Conservation (phyloP, 2,329 filamentous ascomycete species). For the Colletotrichum destructivum region DNA sequence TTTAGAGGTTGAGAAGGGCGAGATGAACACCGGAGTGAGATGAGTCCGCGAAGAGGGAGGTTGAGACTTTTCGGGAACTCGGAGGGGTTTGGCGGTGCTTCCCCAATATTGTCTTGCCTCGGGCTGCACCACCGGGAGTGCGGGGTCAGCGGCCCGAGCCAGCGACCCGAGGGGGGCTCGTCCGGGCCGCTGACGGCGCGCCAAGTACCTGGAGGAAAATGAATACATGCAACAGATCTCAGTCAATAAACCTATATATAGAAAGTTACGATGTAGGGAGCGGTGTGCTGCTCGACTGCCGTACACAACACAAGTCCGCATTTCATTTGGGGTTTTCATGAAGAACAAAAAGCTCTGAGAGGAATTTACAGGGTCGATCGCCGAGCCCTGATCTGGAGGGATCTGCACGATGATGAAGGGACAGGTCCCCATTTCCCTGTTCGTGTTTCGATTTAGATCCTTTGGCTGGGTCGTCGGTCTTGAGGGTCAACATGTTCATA, state of each 20-base stretch:
- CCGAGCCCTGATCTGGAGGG: too few species aligned
- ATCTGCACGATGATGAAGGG: too few species aligned
- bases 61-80: constrained; percentile 5
- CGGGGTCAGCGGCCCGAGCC: constrained; percentile 36
- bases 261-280: background rate
- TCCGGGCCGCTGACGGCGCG: constrained; percentile 1
- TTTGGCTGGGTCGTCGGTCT: too few species aligned
- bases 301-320: too few species aligned
- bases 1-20: background rate
- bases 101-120: constrained; percentile 38
- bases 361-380: too few species aligned
- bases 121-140: constrained; percentile 37
- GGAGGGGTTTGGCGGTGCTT: constrained; percentile 19
- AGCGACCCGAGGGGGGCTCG: constrained; percentile 17
- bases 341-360: background rate
- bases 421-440: too few species aligned
- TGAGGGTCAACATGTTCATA: too few species aligned
- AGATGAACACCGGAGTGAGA: background rate
- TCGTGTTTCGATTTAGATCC: too few species aligned
- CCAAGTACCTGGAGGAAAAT: background rate
- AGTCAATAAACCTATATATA: background rate
- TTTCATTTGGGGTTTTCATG: too few species aligned
- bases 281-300: too few species aligned
- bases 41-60: constrained; percentile 9
- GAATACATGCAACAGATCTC: background rate